phyloP scores from a whole-genome alignment of 73 alveolate genomes.

The Durusdinium trenchii region DNA sequence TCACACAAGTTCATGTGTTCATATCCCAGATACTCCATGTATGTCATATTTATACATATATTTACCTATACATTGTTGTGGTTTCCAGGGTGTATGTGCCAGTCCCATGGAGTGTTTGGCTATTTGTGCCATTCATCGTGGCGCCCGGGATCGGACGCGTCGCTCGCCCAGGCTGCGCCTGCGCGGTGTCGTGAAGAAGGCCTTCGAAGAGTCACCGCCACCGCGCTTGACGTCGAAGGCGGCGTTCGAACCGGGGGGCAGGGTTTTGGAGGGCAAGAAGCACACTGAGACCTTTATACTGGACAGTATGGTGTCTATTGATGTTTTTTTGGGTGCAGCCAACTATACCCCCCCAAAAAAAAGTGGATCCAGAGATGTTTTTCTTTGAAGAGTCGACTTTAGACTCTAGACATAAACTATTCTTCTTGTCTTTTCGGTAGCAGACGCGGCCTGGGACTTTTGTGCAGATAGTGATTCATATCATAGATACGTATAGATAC shows the following conservation, averaged over 20 bases:
- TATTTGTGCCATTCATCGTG: too few species aligned
- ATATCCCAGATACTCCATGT: too few species aligned
- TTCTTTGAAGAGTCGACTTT: too few species aligned
- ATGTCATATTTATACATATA: too few species aligned
- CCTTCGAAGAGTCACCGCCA: slow-evolving; percentile 32
- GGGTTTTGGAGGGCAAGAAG: background rate
- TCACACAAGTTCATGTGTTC: too few species aligned
- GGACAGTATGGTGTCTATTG: too few species aligned
- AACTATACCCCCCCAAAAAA: background rate
- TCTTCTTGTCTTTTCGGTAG: background rate
- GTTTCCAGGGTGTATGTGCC: too few species aligned
- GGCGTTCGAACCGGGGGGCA: background rate
- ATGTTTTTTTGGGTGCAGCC: background rate
- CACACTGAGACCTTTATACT: background rate
- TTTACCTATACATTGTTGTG: too few species aligned
- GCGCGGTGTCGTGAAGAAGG: slow-evolving; percentile 55
- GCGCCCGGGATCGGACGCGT: too few species aligned
- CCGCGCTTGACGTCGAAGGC: slow-evolving; percentile 52
- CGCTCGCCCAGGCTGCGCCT: slow-evolving; percentile 94
- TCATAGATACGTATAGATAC: background rate
- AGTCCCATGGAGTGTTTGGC: too few species aligned
- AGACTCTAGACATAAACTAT: background rate
- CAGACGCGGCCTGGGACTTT: background rate
- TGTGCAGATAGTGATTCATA: background rate
- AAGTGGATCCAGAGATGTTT: too few species aligned